Evolutionary conservation across 1,284 basidiomycete genomes (phyloP), one percentile per base, ranked within the genome.

Genomic region (Inonotus obliquus): DNA sequence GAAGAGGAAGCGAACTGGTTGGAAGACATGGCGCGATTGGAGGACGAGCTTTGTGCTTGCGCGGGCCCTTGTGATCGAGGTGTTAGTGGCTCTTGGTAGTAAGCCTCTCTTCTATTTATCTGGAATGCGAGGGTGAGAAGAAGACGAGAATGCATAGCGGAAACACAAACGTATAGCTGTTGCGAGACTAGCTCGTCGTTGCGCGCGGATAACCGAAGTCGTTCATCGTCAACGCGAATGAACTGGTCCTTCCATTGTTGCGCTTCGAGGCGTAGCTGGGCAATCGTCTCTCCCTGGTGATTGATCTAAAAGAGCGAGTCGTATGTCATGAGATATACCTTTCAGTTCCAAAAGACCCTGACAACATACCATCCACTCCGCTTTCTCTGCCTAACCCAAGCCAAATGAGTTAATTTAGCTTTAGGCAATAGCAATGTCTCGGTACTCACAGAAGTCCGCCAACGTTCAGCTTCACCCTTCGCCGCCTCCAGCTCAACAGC

Each of bases 161-260:
- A 29, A 29, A 39, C 13, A 62, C 64, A 21, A 25, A 65, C 66
- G n/a, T 52, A 63, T 35, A 81, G 69, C 60, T 79, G 78, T 57
- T 82, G 80, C 9, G 78, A 70, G 4, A 83, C 70, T 10, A 86
- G 74, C 61, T 86, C 83, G 52, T 86, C 84, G 11, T 86, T 70
- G 35, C 81, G 76, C 3, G 77, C 77, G 7, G 80, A 76, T 23
- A 88, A 74, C 4, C 78, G 75, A 37, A 77, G 78, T 61, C 86
- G 77, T 66, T 81, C 80, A 58, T 81, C 81, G 59, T 80, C 79
- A 27, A 79, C 71, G 21, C 78, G 76, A 56, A 78, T 75, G n/a
- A 86, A 81, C 65, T 88, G 87, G 44, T 84, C 80, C 71, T 86
- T 87, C 86, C 86, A 88, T 60, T 86, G 85, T 2, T 74, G 76